Evolutionary conservation across 2,329 filamentous ascomycete species (phyloP).

Genomic region (Thelonectria olida): DNA sequence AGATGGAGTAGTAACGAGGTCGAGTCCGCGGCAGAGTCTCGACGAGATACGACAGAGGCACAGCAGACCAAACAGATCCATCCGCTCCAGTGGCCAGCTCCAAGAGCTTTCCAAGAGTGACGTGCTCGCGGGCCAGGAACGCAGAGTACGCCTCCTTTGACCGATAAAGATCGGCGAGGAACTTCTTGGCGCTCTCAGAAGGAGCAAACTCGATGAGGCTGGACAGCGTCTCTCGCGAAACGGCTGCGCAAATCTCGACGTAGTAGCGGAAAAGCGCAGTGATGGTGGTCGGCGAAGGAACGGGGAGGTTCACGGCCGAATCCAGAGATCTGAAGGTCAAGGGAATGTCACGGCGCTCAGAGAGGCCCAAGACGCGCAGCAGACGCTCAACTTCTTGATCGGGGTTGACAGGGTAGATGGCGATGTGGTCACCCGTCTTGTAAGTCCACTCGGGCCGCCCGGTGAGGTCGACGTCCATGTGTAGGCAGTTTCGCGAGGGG

Average conservation of each 20-base stretch:
- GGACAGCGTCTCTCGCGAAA: conserved; percentile 57
- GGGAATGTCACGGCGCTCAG: conserved; percentile 30
- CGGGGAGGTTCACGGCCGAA: conserved; percentile 14
- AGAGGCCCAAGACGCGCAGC: conserved; percentile 36
- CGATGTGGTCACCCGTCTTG: conserved; percentile 50
- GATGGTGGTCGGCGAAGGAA: conserved; percentile 49
- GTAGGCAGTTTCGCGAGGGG: conserved; percentile 42
- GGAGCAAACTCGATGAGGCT: conserved; percentile 65
- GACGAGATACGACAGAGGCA: conserved; percentile 17
- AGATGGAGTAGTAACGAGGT: conserved; percentile 67
- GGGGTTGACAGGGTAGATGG: conserved; percentile 48
- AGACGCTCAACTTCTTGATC: conserved; percentile 41
- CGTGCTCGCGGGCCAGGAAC: conserved; percentile 15
- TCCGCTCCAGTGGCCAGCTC: conserved; percentile 11
- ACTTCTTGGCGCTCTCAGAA: conserved; percentile 10
- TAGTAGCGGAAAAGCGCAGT: conserved; percentile 51
- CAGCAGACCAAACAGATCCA: neutral
- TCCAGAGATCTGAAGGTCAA: conserved; percentile 31
- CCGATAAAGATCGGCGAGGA: conserved; percentile 11
- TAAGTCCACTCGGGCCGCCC: conserved; percentile 37
- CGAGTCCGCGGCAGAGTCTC: conserved; percentile 43
- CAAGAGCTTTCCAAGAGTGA: conserved; percentile 15
- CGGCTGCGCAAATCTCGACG: conserved; percentile 49
- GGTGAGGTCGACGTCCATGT: conserved; percentile 47
- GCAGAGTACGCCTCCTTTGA: conserved; percentile 19